Evolutionary conservation across 106 monocot genomes (phyloP), one percentile per base, ranked within the genome.

Genomic region (Dioscorea zingiberensis): DNA sequence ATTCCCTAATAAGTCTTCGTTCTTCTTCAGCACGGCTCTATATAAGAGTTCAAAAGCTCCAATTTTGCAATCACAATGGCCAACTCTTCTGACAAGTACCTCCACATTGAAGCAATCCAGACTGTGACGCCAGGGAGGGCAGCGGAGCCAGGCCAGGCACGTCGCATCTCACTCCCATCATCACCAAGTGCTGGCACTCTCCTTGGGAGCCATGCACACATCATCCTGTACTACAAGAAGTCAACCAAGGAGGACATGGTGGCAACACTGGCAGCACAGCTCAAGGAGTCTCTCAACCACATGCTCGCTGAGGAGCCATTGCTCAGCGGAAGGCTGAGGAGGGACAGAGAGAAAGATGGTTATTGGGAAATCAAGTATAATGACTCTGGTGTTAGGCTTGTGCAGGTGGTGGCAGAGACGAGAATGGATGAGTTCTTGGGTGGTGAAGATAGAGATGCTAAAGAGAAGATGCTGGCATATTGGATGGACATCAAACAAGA

Each of bases 341-440:
- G 65, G 61, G 58, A 48, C 0, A 47, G 25, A 14, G 81, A 80
- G 23, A 70, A 29, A 7, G 76, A 74, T 18, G 83, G 74, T 25
- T 47, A 19, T 13, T 83, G 88, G 82, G 85, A 93, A 69, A 48
- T 93, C 18, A 80, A 76, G 71, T 61, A 58, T 18, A 93, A 89
- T 30, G 89, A 89, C 48, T 69, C 80, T 2, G 89, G 85, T 1
- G 73, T 89, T 27, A 69, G 93, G 66, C 63, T 93, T 66, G 71
- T 93, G 64, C 85, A 83, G 74, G 93, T 81, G 15, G 58, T 63
- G 68, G 80, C 73, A 30, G 83, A 83, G 68, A 55, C 67, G 26
- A n/a, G 30, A 18, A 63, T 93, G 83, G 51, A 48, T 9, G 88
- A 85, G 64, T 71, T 93, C 47, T 22, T 85, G 60, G 77, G n/a